Evolutionary conservation across 2,329 filamentous ascomycete genomes (phyloP).

Genomic region (Fusarium anguioides): DNA sequence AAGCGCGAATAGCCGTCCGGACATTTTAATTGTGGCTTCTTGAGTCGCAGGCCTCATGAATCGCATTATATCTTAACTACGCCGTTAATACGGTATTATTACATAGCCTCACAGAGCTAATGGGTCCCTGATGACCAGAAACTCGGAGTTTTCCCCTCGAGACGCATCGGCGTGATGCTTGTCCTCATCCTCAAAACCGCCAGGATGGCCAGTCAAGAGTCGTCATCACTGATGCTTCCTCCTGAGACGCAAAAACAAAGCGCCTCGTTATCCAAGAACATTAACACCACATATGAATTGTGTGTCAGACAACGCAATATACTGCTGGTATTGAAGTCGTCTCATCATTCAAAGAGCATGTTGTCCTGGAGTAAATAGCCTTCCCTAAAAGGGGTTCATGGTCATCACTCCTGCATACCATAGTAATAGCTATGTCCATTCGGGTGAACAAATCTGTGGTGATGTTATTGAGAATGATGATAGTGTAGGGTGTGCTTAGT

Average conservation of each 20-base stretch:
- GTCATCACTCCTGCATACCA: constrained; percentile 11
- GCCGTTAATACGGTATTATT: background rate
- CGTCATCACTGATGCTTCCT: background rate
- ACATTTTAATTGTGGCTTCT: background rate
- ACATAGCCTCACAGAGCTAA: background rate
- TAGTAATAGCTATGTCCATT: background rate
- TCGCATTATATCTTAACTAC: background rate
- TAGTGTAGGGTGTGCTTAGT: background rate
- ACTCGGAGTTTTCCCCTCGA: background rate
- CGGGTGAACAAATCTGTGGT: constrained; percentile 1
- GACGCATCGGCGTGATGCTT: background rate
- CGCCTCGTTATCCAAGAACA: background rate
- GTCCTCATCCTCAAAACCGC: constrained; percentile 1
- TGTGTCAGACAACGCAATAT: background rate
- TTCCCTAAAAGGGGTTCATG: background rate
- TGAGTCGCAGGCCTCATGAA: constrained; percentile 10
- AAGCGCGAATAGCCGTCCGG: constrained; percentile 9
- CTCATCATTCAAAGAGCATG: no score
- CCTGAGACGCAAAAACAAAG: background rate
- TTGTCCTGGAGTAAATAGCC: background rate
- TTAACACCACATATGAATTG: no score
- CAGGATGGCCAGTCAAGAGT: background rate
- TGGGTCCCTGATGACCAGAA: background rate
- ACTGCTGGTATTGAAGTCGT: no score
- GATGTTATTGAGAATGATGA: background rate